Base-by-base conservation (phyloP, 1,139 yeast species). In the Magnusiomyces ingens region DNA sequence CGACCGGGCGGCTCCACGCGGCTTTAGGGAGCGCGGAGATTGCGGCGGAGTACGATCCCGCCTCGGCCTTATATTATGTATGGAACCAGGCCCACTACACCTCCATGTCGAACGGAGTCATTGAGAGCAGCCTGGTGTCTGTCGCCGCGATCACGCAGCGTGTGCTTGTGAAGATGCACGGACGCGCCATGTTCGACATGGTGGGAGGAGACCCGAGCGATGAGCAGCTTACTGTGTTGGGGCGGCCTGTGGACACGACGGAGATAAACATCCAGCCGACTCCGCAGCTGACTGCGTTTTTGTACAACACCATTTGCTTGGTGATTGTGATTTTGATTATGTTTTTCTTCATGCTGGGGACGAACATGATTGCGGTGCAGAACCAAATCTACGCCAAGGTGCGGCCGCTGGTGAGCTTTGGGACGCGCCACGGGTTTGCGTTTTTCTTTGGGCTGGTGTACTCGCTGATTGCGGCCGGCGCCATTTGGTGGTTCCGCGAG, bases 401-500 rank as follows among this genome's bases (percentile, higher is more conserved):
- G 32, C 26, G 22, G n/a, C 47, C 17, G 22, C 15, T 18, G 36
- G 21, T 18, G 15, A 11, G 15, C 35, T 12, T 26, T 26, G 32
- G 32, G 32, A 26, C 51, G 26, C 51, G 57, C 17, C 21, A 36
- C 13, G 26, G 19, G 11, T 36, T 22, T 26, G 50, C 46, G 17
- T 15, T 44, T 12, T 5, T 51, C 6, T 52, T 51, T 15, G 5
- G 52, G 2, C 49, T 58, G 5, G 29, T 50, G 17, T 48, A 49
- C 10, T 52, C 55, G 11, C 48, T 58, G n/a, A 26, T 52, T 35
- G 40, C 48, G 13, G 12, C 56, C n/a, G 60, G 60, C 3, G 49
- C 51, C 48, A 50, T 51, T 38, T 58, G 61, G 61, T 58, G 58
- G 26, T 58, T 58, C 49, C 48, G 59, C 13, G 59, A 58, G 49